These are phyloP conservation scores for Artemisia annua DNA, from an alignment of 129 eudicot species.

Conservation along the genomic window DNA sequence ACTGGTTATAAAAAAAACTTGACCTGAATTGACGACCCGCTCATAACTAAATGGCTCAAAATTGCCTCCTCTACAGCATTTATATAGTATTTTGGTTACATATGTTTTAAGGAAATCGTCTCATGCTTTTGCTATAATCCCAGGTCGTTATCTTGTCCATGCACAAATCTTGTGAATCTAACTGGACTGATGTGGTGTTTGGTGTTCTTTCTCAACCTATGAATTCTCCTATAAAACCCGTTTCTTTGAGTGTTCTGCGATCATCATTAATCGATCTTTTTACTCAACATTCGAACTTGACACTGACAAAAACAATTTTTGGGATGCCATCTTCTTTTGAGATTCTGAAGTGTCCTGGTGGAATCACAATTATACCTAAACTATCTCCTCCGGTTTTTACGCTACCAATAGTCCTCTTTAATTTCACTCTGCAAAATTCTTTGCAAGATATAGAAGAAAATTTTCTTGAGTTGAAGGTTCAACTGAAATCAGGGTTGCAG, in stretches of 20 bases:
- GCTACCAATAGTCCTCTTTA: slow-evolving; percentile 55
- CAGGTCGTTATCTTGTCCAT: slow-evolving; percentile 79
- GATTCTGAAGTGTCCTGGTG: slow-evolving; percentile 65
- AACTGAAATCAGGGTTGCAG: slow-evolving; percentile 61
- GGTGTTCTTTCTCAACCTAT: slow-evolving; percentile 65
- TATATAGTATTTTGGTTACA: not conserved
- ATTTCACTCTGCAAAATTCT: slow-evolving; percentile 66
- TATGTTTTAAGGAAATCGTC: not conserved
- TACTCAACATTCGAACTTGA: slow-evolving; percentile 55
- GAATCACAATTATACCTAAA: slow-evolving; percentile 62
- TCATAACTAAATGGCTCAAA: not conserved
- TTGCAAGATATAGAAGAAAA: slow-evolving; percentile 57
- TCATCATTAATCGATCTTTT: slow-evolving; percentile 59
- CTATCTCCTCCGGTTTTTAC: slow-evolving; percentile 36
- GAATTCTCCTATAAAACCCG: slow-evolving; percentile 42
- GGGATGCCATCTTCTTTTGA: slow-evolving; percentile 64
- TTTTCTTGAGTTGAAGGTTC: slow-evolving; percentile 52
- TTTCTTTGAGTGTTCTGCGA: slow-evolving; percentile 56
- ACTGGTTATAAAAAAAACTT: no score
- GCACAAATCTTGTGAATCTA: slow-evolving; percentile 49
- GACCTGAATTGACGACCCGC: no score
- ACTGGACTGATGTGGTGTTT: slow-evolving; percentile 71
- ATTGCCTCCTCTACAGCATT: no score
- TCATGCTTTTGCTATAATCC: not conserved
- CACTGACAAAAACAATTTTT: slow-evolving; percentile 60